Conservation (phyloP, 148 eudicot genomes). For the Vaccinium corymbosum region DNA sequence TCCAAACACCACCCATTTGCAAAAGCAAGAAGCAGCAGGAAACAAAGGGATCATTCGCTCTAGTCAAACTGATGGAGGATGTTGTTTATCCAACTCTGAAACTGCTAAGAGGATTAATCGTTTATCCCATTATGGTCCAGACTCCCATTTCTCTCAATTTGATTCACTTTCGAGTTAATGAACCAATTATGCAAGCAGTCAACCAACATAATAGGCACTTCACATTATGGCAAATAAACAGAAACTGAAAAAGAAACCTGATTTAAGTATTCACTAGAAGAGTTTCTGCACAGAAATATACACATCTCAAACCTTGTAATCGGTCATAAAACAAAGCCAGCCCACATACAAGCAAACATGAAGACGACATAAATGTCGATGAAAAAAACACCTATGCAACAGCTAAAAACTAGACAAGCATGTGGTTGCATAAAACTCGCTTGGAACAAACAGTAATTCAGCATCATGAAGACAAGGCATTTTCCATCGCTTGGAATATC, state of each 20-base stretch:
- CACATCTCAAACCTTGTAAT: conserved; percentile 1
- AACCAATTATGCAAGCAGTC: not conserved
- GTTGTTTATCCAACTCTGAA: no score
- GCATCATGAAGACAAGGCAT: conserved; percentile 36
- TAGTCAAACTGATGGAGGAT: no score
- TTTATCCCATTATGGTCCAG: not conserved
- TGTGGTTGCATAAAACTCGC: conserved; percentile 8
- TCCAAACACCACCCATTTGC: not conserved
- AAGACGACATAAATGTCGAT: not conserved
- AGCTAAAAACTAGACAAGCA: conserved; percentile 14
- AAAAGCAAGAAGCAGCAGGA: not conserved
- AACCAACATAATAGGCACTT: not conserved
- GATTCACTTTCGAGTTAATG: not conserved
- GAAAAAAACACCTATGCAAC: not conserved
- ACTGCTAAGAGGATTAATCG: not conserved
- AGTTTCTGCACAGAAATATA: conserved; percentile 18
- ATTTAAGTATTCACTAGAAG: not conserved
- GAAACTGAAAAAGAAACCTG: not conserved
- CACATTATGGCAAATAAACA: not conserved
- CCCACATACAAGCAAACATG: not conserved
- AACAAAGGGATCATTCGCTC: not conserved
- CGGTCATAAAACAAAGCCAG: not conserved
- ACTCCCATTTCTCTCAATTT: not conserved
- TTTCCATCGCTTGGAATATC: conserved; percentile 57
- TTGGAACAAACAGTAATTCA: not conserved